Base-by-base conservation (phyloP, 2,329 filamentous ascomycete species). In the Fusarium continuum region DNA sequence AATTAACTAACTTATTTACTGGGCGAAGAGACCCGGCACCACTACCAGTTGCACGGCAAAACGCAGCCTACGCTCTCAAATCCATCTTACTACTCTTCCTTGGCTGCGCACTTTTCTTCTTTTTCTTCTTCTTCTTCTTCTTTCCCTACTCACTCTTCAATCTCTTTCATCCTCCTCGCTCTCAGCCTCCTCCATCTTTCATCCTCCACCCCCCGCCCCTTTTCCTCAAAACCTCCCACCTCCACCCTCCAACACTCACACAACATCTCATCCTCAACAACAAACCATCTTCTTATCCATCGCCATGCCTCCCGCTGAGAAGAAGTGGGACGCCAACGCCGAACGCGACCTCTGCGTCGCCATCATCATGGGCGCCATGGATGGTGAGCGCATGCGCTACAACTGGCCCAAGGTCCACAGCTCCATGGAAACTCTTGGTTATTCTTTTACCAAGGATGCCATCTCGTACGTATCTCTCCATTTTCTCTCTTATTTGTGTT, bases 271-370 rank as follows among this genome's bases (percentile, higher is more conserved):
- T 19, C 31, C 43, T 35, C 25, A 29, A 28, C 38, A 32, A 25
- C 41, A 46, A 34, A 36, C 32, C 14, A 46, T 40, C 29, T 5
- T 36, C n/a, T 34, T 44, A 38, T 10, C 35, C 38, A 28, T 44
- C 51, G 50, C 7, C 10, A 75, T 73, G 73, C 66, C 69, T 55
- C 61, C 56, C 7, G 14, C 55, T 3, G 73, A 75, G 31, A 78
- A 78, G 70, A 77, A 76, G 55, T 79, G 77, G 77, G 73, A 74
- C 13, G 52, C 60, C 17, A 47, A 61, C 13, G 75, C 73, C n/a
- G 76, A 79, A 65, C 74, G 72, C 8, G 76, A 79, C 44, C 75
- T 79, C 55, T 76, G 74, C 59, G 70, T 78, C 32, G 72, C 76
- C 41, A 64, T 78, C 46, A 72, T 77, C 48, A 48, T 72, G 49